Evolutionary conservation across 805 yeast species (phyloP).

Genomic region (Saccharomycopsis lassenensis): DNA sequence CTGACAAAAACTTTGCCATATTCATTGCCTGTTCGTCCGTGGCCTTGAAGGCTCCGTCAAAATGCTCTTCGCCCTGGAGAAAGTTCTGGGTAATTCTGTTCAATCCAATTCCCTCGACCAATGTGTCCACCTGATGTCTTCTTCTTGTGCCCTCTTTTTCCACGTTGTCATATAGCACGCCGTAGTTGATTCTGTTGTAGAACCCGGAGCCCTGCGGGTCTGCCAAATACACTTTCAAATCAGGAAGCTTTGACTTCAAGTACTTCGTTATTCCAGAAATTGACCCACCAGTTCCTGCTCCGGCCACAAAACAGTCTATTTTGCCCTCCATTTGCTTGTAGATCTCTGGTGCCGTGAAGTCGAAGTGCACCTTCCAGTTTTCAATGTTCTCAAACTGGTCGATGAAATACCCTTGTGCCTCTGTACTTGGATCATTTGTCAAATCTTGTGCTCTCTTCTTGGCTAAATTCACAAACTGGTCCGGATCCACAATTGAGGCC

Average conservation of each 20-base stretch:
- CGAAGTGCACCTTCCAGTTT: conserved; percentile 79
- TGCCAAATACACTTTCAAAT: conserved; percentile 53
- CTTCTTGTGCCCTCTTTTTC: conserved; percentile 91
- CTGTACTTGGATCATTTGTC: conserved; percentile 28
- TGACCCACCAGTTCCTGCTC: conserved; percentile 97
- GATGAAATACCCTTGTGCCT: conserved; percentile 66
- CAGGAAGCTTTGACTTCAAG: conserved; percentile 39
- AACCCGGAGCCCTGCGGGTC: conserved; percentile 97
- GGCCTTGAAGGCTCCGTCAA: conserved; percentile 75
- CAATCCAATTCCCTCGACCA: conserved; percentile 89
- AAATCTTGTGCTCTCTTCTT: conserved; percentile 45
- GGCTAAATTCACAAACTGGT: conserved; percentile 88
- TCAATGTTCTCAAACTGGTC: conserved; percentile 91
- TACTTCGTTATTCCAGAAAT: conserved; percentile 82
- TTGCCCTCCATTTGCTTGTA: conserved; percentile 54
- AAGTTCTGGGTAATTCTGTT: conserved; percentile 82
- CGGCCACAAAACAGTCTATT: conserved; percentile 72
- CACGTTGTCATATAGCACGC: conserved; percentile 85
- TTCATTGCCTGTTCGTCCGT: conserved; percentile 68
- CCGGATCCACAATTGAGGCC: conserved; percentile 88
- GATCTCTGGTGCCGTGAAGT: conserved; percentile 90
- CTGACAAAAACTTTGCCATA: conserved; percentile 80
- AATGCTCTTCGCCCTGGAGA: conserved; percentile 50
- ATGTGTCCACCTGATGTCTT: conserved; percentile 92
- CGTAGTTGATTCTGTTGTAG: conserved; percentile 70